Evolutionary conservation across 768 basidiomycete species (phyloP).

Genomic region (Termitomyces sp.): DNA sequence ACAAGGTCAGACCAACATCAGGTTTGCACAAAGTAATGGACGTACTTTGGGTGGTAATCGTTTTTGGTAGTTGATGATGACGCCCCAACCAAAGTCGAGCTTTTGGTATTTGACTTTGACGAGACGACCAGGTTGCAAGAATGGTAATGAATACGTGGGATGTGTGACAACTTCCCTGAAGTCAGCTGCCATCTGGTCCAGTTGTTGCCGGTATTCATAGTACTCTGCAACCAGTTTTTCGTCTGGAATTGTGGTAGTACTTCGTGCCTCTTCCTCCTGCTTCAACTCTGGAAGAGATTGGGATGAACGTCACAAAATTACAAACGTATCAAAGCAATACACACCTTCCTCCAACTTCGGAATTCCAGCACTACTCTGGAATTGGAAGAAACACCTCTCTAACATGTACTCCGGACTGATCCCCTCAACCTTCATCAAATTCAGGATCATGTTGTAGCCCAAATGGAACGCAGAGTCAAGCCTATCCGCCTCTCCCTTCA

Average conservation of each 20-base stretch:
- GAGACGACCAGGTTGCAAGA: constrained; percentile 90
- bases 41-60: constrained; percentile 76
- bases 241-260: constrained; percentile 72
- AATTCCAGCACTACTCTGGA: constrained; percentile 89
- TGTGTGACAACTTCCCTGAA: constrained; percentile 93
- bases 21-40: constrained; percentile 2
- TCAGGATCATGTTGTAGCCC: constrained; percentile 99
- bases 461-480: constrained; percentile 98
- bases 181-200: constrained; percentile 86
- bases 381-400: constrained; percentile 97
- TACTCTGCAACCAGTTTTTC: constrained; percentile 86
- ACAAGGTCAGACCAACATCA: not conserved
- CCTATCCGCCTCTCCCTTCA: constrained; percentile 96
- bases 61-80: constrained; percentile 91
- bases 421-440: constrained; percentile 98
- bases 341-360: constrained; percentile 81
- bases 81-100: constrained; percentile 95
- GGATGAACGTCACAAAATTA: constrained; percentile 5
- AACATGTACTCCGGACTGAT: constrained; percentile 99
- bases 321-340: constrained; percentile 22
- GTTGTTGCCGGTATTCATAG: constrained; percentile 89
- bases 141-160: constrained; percentile 91
- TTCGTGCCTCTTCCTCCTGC: constrained; percentile 65
- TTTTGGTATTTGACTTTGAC: constrained; percentile 87
- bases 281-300: constrained; percentile 56